Base-by-base conservation (phyloP, 2,329 filamentous ascomycete genomes). In the Botryosphaeria dothidea region DNA sequence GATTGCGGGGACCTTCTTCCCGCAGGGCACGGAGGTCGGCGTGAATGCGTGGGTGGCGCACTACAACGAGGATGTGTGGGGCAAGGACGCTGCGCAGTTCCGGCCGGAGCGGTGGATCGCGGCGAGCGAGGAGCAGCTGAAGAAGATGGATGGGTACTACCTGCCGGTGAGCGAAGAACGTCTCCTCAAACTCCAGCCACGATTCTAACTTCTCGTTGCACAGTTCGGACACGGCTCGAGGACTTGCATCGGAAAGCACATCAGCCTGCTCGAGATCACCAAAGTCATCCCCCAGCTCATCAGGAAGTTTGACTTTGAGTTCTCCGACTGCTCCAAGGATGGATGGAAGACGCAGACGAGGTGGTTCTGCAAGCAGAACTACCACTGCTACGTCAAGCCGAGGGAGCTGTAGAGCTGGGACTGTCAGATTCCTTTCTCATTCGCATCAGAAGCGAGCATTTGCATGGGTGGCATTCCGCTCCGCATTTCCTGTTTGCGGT, bases 1-100 rank as follows among this genome's bases (percentile, higher is more conserved):
- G 9, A 69, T 75, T 31, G 61, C 62, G 7, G 72, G 70, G 6
- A 60, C 66, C 0, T 41, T 31, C 68, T 75, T 67, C 3, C 61
- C 61, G 2, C 49, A 27, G 0, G 74, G 73, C 4, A 73, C 71
- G 5, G 71, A 73, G 31, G 74, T 77, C 2, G 75, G 74, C 13
- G 67, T 74, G 8, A 76, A 74, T 17, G 69, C 73, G 2, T 75
- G 73, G 73, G 68, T 73, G 2, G 60, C 67, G 57, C 67, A 67
- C 23, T 60, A 54, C 62, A 43, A 65, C n/a, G 19, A 60, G 9
- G 29, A 21, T 3, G 36, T 63, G 29, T 69, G 65, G 27, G 54
- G 54, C 2, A 57, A 58, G 6, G 34, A 57, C 1, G 66, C 67
- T 0, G 17, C 3, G 1, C 23, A 34, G 1, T 70, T 68, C 29